These are phyloP conservation scores for Blastocystis hominis DNA, from an alignment of 352 stramenopile genomes.

Conservation along the genomic window DNA sequence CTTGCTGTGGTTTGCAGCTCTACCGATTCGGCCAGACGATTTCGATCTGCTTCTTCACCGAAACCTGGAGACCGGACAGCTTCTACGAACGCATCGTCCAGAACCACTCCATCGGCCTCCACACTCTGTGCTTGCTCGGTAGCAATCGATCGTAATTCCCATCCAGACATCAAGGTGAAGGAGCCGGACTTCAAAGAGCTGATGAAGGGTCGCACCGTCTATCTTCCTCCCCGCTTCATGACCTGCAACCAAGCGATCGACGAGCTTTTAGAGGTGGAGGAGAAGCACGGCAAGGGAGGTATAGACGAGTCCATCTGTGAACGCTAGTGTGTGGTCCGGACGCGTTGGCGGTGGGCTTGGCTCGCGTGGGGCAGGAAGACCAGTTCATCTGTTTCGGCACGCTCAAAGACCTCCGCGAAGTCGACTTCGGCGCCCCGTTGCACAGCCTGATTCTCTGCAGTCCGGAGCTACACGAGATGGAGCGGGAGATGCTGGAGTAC, in stretches of 20 bases:
- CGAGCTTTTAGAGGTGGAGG: constrained; percentile 86
- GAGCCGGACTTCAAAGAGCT: constrained; percentile 95
- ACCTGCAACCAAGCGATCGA: constrained; percentile 84
- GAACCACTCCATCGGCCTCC: constrained; percentile 86
- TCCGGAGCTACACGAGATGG: constrained; percentile 81
- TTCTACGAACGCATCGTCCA: constrained; percentile 95
- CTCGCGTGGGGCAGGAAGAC: constrained; percentile 80
- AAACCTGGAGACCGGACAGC: constrained; percentile 84
- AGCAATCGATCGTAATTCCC: neutral
- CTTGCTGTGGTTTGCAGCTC: constrained; percentile 85
- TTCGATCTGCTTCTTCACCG: constrained; percentile 88
- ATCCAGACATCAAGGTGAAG: constrained; percentile 93
- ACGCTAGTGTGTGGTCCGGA: constrained; percentile 61
- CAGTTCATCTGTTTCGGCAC: constrained; percentile 86
- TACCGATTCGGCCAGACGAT: constrained; percentile 97
- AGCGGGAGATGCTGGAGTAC: constrained; percentile 79
- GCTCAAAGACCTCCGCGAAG: constrained; percentile 79
- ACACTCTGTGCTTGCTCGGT: constrained; percentile 87
- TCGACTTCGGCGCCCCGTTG: constrained; percentile 86
- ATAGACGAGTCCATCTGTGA: constrained; percentile 18
- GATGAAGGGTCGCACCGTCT: constrained; percentile 78
- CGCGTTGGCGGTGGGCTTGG: constrained; percentile 80
- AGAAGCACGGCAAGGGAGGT: constrained; percentile 71
- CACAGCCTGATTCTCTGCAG: constrained; percentile 90
- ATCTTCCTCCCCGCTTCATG: constrained; percentile 92